Conservation (phyloP, 768 basidiomycete species). For the Kwoniella heveanensis region DNA sequence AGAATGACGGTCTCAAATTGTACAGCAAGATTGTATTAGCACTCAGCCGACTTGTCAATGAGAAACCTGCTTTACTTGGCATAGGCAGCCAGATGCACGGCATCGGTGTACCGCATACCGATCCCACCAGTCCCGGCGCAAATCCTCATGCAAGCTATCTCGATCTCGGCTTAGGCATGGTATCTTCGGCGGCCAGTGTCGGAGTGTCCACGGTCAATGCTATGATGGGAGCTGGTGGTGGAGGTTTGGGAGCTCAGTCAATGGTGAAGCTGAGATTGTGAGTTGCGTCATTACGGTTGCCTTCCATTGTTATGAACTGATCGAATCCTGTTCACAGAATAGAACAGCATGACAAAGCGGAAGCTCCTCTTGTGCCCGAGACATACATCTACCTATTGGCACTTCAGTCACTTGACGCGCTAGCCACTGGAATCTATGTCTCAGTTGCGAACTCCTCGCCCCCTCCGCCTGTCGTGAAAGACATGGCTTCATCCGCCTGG, state of each 20-base stretch:
- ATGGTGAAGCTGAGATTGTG: constrained; percentile 91
- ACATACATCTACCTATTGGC: constrained; percentile 89
- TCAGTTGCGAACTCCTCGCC: constrained; percentile 55
- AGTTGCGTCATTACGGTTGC: too few species aligned
- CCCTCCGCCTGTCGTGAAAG: constrained; percentile 63
- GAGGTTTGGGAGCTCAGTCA: constrained; percentile 69
- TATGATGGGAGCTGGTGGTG: constrained; percentile 72
- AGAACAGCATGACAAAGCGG: constrained; percentile 96
- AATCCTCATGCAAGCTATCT: constrained; percentile 39
- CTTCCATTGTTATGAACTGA: too few species aligned
- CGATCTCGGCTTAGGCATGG: constrained; percentile 64
- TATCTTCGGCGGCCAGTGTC: constrained; percentile 77
- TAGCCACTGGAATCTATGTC: constrained; percentile 81
- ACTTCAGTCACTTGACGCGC: constrained; percentile 79
- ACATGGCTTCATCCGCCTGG: constrained; percentile 86
- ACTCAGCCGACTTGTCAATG: constrained; percentile 81
- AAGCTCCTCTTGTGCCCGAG: constrained; percentile 90
- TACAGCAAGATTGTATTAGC: constrained; percentile 71
- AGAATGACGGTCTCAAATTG: constrained; percentile 20
- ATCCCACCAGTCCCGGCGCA: constrained; percentile 17
- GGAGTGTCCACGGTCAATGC: constrained; percentile 82
- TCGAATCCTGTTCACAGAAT: constrained; percentile 63
- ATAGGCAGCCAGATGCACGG: constrained; percentile 77
- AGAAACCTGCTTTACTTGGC: constrained; percentile 83
- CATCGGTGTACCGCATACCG: constrained; percentile 62